Conservation (phyloP, 192 early-diverging fungal genomes). For the Coemansia sp. region DNA sequence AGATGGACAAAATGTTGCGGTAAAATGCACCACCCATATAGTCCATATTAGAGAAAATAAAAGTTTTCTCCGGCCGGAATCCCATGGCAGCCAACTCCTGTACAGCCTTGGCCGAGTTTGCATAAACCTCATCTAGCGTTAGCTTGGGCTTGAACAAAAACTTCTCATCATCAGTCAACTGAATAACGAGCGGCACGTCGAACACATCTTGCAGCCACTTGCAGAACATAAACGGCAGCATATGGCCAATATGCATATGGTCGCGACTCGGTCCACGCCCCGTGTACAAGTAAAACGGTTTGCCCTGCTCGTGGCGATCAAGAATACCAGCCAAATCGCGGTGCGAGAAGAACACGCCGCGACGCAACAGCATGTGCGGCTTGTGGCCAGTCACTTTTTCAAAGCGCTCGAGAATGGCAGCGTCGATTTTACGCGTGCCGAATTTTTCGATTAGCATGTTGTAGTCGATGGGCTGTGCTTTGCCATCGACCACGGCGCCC, state of each 20-base stretch:
- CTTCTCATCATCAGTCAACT: conserved; percentile 99
- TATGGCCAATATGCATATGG: conserved; percentile 95
- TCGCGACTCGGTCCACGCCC: conserved; percentile 90
- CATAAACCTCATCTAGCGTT: conserved; percentile 73
- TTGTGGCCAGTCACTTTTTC: conserved; percentile 78
- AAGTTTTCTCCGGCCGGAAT: conserved; percentile 92
- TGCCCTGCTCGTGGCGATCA: conserved; percentile 89
- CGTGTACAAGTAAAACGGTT: conserved; percentile 97
- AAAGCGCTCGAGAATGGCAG: conserved; percentile 73
- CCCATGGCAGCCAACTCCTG: conserved; percentile 94
- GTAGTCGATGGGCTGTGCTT: conserved; percentile 87
- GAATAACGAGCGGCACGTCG: conserved; percentile 91
- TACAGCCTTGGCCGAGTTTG: conserved; percentile 78
- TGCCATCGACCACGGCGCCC: conserved; percentile 87
- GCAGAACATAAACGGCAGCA: conserved; percentile 96
- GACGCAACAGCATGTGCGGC: conserved; percentile 79
- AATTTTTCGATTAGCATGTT: conserved; percentile 83
- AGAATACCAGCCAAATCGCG: conserved; percentile 81
- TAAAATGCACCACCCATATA: conserved; percentile 94
- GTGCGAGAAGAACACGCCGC: conserved; percentile 95
- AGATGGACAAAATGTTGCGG: conserved; percentile 86
- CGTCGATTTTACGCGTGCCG: conserved; percentile 79
- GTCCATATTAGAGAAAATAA: conserved; percentile 92
- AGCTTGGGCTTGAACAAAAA: conserved; percentile 91
- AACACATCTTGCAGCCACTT: conserved; percentile 97